phyloP scores from a whole-genome alignment of 306 rosid genomes.

The Quillaja saponaria region DNA sequence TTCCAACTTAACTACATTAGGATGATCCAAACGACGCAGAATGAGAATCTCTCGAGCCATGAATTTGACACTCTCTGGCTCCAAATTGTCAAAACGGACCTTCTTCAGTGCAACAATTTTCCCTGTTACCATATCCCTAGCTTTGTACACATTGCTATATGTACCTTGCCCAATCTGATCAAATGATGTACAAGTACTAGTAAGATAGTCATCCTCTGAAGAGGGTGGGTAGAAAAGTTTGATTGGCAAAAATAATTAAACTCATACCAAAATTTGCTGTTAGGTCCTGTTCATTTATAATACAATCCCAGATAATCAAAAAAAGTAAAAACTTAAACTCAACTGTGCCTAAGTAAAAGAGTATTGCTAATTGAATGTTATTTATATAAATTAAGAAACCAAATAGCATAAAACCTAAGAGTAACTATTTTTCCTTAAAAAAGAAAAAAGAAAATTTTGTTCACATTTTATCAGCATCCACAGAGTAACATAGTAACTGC shows the following conservation, averaged over 20 bases:
- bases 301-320: not conserved
- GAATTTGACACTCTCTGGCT: constrained; percentile 90
- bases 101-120: constrained; percentile 83
- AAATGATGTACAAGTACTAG: constrained; percentile 22
- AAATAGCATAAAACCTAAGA: constrained; percentile 18
- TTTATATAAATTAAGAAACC: constrained; percentile 20
- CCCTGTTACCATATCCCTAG: constrained; percentile 74
- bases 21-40: constrained; percentile 80
- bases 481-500: constrained; percentile 25
- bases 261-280: not conserved
- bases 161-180: constrained; percentile 92
- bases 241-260: not conserved
- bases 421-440: constrained; percentile 2
- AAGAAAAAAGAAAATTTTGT: not conserved
- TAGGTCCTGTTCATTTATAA: constrained; percentile 17
- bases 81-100: constrained; percentile 90
- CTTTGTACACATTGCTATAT: constrained; percentile 92
- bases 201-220: constrained; percentile 28
- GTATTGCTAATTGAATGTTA: constrained; percentile 23
- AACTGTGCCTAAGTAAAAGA: not conserved
- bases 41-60: constrained; percentile 94
- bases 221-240: not conserved
- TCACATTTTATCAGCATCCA: constrained; percentile 24
- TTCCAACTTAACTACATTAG: constrained; percentile 82
- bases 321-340: not conserved